Percentiles rank a stretch among this genome's conserved stretches.
These are phyloP conservation scores for Collybia sordida DNA, from an alignment of 768 basidiomycete genomes.

Conservation along the genomic window DNA sequence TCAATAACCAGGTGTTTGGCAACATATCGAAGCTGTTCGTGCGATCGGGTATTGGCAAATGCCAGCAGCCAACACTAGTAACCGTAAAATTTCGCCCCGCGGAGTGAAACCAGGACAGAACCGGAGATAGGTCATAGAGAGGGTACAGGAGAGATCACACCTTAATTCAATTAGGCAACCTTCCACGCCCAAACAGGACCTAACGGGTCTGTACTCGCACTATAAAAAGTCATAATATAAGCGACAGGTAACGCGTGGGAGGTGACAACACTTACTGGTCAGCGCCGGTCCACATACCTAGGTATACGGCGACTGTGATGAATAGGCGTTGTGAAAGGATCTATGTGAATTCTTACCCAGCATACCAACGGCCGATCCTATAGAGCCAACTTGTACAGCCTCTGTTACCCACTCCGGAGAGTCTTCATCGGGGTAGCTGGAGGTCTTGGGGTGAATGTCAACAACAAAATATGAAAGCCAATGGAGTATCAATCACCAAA, in stretches of 20 bases:
- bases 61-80: too few relatives aligned
- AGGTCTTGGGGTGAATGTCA: constrained; percentile 22
- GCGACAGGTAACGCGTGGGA: background rate
- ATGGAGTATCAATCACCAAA: constrained; percentile 32
- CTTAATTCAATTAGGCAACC: constrained; percentile 4
- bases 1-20: too few relatives aligned
- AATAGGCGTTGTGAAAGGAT: background rate
- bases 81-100: too few relatives aligned
- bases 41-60: too few relatives aligned
- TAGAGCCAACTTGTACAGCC: constrained; percentile 55
- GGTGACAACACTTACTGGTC: constrained; percentile 34
- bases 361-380: constrained; percentile 51
- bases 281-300: constrained; percentile 49
- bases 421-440: constrained; percentile 26
- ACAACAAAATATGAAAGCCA: background rate
- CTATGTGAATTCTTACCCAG: constrained; percentile 32
- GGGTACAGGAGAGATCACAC: too few relatives aligned
- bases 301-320: background rate
- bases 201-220: constrained; percentile 16
- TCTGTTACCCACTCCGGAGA: constrained; percentile 52
- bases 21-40: too few relatives aligned
- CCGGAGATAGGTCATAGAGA: too few relatives aligned
- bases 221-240: background rate
- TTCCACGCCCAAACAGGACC: constrained; percentile 20
- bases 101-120: too few relatives aligned